Conservation (phyloP, 495 filamentous ascomycete genomes). For the Trypethelium eluteriae region DNA sequence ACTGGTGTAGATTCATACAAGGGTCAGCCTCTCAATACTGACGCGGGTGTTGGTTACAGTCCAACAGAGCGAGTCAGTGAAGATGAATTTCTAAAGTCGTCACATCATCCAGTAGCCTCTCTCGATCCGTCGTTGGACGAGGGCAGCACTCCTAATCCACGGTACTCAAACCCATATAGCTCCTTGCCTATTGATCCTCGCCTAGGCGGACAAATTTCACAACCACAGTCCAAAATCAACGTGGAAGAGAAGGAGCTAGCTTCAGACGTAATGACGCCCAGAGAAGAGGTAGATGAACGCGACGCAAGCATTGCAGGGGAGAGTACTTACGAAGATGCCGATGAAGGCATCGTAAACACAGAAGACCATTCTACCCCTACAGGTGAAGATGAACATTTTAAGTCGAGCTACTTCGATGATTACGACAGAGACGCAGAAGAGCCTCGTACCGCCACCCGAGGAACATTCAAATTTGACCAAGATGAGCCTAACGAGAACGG, state of each 20-base stretch:
- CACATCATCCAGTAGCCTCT: background rate
- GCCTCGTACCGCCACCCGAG: constrained; percentile 13
- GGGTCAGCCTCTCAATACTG: constrained; percentile 28
- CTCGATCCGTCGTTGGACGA: constrained; percentile 4
- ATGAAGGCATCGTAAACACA: constrained; percentile 35
- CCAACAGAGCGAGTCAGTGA: background rate
- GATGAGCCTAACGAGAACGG: constrained; percentile 30
- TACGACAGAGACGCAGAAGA: constrained; percentile 8
- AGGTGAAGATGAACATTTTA: constrained; percentile 3
- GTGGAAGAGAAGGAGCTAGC: constrained; percentile 1
- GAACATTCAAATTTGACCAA: constrained; percentile 28
- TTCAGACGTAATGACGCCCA: constrained; percentile 7
- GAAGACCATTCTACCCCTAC: constrained; percentile 6
- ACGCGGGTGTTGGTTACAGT: constrained; percentile 32
- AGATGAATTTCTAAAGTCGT: background rate
- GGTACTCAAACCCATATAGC: constrained; percentile 5
- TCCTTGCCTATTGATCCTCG: constrained; percentile 7
- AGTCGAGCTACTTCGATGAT: constrained; percentile 4
- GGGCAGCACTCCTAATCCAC: constrained; percentile 1
- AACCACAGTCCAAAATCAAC: background rate
- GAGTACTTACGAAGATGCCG: constrained; percentile 56
- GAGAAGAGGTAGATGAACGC: background rate
- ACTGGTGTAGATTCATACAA: constrained; percentile 17
- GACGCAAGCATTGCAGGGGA: constrained; percentile 19
- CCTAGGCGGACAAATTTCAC: background rate